A percentile compares a stretch with the other conserved stretches of the same genome.
phyloP scores from a whole-genome alignment of 164 flowering plant species.

The Vitis rupestris region DNA sequence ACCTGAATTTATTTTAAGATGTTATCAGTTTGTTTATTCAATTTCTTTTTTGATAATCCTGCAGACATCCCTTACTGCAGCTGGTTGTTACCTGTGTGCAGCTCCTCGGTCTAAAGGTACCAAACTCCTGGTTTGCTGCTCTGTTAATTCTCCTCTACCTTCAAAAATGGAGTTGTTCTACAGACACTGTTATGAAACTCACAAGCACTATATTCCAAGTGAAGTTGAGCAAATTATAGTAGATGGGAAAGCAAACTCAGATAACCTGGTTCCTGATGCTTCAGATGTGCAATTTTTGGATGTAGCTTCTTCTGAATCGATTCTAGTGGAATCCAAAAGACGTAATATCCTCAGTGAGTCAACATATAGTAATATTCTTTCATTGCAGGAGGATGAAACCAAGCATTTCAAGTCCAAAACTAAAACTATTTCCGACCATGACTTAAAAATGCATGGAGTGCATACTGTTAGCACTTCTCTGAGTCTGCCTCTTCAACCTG shows the following conservation, averaged over 20 bases:
- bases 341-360: constrained; percentile 60
- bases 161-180: constrained; percentile 28
- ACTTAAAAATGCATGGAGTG: constrained; percentile 21
- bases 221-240: constrained; percentile 54
- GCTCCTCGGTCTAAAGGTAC: constrained; percentile 88
- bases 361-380: constrained; percentile 38
- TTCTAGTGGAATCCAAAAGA: constrained; percentile 63
- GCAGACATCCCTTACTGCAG: constrained; percentile 83
- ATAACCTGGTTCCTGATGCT: constrained; percentile 32
- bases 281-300: constrained; percentile 53
- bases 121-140: constrained; percentile 66
- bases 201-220: constrained; percentile 12
- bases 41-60: constrained; percentile 15
- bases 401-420: constrained; percentile 41
- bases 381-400: constrained; percentile 59
- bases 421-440: constrained; percentile 21
- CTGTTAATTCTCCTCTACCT: constrained; percentile 50
- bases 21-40: constrained; percentile 5
- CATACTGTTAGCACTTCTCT: constrained; percentile 10
- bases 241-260: constrained; percentile 41
- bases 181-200: constrained; percentile 16
- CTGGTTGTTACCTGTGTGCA: constrained; percentile 92
- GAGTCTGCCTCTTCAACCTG: constrained; percentile 40
- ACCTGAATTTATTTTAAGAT: background rate
- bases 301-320: constrained; percentile 47